phyloP scores from a whole-genome alignment of 768 basidiomycete genomes.

The Suillus decipiens region DNA sequence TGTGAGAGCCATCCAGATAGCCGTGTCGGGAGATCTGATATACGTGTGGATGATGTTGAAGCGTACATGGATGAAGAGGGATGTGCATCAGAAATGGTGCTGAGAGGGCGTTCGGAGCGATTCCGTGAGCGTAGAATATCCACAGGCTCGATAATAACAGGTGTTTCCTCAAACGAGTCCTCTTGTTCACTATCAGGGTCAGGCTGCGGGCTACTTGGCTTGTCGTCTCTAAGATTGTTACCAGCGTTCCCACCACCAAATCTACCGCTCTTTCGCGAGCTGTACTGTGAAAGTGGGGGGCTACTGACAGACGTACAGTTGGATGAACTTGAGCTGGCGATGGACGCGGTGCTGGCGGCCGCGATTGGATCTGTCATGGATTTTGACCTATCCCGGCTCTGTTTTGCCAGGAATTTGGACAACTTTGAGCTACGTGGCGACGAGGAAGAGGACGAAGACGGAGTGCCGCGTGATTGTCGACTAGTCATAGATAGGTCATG shows the following conservation, averaged over 20 bases:
- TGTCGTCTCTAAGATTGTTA: constrained; percentile 22
- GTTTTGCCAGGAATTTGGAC: constrained; percentile 69
- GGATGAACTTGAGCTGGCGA: constrained; percentile 46
- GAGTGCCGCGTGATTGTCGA: constrained; percentile 45
- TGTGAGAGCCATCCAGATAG: constrained; percentile 83
- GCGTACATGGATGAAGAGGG: constrained; percentile 49
- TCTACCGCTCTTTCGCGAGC: constrained; percentile 34
- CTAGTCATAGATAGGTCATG: constrained; percentile 40
- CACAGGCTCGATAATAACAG: constrained; percentile 68
- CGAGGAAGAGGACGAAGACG: constrained; percentile 44
- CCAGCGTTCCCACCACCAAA: constrained; percentile 32
- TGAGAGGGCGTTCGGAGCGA: constrained; percentile 57
- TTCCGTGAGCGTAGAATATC: constrained; percentile 54
- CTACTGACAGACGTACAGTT: constrained; percentile 29
- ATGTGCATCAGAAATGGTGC: constrained; percentile 44
- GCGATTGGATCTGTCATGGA: constrained; percentile 44
- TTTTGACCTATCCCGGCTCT: constrained; percentile 60
- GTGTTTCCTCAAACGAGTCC: constrained; percentile 48
- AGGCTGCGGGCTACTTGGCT: constrained; percentile 10
- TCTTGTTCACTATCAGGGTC: constrained; percentile 36
- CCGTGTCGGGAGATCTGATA: constrained; percentile 71
- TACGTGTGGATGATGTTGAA: constrained; percentile 47
- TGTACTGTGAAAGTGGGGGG: constrained; percentile 31
- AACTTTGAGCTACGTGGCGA: constrained; percentile 53
- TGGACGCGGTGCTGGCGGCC: constrained; percentile 37